A percentile compares a stretch with the other conserved stretches of the same genome.
Conservation (phyloP, 768 basidiomycete genomes). For the Mycena rosella region DNA sequence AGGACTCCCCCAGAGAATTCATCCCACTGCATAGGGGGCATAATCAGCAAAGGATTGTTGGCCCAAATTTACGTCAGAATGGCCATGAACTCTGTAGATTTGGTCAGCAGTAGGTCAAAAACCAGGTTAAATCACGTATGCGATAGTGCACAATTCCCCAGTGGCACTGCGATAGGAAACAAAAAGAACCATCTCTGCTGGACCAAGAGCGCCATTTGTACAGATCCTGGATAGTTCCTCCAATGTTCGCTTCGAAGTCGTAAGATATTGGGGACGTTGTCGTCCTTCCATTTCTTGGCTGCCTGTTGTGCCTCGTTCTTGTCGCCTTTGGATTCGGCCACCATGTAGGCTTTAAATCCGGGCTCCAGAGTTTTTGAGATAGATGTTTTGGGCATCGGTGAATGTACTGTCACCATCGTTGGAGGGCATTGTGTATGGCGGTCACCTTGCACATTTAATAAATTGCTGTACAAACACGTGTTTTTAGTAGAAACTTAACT, state of each 20-base stretch:
- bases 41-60: background rate
- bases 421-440: too few species aligned
- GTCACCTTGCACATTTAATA: too few species aligned
- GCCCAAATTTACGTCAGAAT: background rate
- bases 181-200: constrained; percentile 1
- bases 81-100: background rate
- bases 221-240: constrained; percentile 3
- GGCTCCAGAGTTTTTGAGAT: too few species aligned
- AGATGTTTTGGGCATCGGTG: too few species aligned
- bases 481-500: too few species aligned
- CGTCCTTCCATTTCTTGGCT: too few species aligned
- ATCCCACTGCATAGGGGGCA: background rate
- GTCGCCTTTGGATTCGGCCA: too few species aligned
- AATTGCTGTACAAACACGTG: too few species aligned
- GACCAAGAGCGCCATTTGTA: constrained; percentile 6
- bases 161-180: background rate
- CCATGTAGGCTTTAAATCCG: too few species aligned
- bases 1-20: background rate
- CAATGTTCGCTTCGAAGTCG: constrained; percentile 1
- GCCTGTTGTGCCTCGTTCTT: too few species aligned
- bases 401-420: too few species aligned
- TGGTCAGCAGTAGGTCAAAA: background rate
- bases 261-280: too few species aligned
- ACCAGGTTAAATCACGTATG: background rate
- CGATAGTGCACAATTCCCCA: background rate